phyloP scores from a whole-genome alignment of 257 asterid species.

The Hygrophila difformis region DNA sequence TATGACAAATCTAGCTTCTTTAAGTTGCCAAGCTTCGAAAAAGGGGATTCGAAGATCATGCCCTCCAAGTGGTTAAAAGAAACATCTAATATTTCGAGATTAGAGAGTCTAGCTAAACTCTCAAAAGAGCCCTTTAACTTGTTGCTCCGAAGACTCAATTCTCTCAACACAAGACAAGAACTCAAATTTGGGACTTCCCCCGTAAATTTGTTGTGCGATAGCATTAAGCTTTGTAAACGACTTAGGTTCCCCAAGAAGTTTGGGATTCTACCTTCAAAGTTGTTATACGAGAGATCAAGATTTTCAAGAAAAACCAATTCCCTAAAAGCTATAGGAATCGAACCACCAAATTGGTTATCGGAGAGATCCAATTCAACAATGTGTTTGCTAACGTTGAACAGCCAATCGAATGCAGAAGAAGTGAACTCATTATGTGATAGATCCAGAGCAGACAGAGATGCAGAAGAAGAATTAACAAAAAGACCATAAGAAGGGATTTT shows the following conservation, averaged over 20 bases:
- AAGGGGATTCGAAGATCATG: conserved; percentile 9
- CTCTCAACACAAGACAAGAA: not conserved
- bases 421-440: not conserved
- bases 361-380: conserved; percentile 14
- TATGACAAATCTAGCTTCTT: conserved; percentile 4
- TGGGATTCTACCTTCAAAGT: conserved; percentile 18
- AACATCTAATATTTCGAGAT: not conserved
- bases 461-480: conserved; percentile 1
- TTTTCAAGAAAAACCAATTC: conserved; percentile 4
- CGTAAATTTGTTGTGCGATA: not conserved
- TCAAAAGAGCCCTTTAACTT: not conserved
- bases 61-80: conserved; percentile 14
- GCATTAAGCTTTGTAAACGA: not conserved
- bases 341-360: conserved; percentile 13
- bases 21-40: conserved; percentile 15
- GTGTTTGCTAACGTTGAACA: conserved; percentile 15
- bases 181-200: not conserved
- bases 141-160: not conserved
- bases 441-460: conserved; percentile 12
- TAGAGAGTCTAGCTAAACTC: conserved; percentile 6
- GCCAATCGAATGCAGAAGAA: conserved; percentile 9
- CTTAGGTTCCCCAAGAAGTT: conserved; percentile 8
- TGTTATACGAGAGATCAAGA: conserved; percentile 2
- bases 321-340: conserved; percentile 18
- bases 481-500: not conserved